These are phyloP conservation scores for Thelonectria rubi DNA, from an alignment of 2,329 filamentous ascomycete genomes.

Conservation along the genomic window DNA sequence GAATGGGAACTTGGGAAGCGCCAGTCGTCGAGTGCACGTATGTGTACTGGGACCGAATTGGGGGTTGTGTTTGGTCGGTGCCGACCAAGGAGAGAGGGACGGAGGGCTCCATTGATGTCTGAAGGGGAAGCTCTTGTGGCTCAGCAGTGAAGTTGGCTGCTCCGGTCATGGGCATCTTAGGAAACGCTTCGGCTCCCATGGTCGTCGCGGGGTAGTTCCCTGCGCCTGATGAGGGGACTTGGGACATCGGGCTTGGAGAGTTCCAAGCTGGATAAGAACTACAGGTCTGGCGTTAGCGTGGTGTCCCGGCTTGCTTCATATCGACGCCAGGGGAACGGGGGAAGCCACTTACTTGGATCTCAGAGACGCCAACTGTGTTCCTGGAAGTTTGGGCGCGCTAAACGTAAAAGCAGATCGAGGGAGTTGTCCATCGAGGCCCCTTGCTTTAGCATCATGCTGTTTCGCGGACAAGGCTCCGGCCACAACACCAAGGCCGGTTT, in stretches of 20 bases:
- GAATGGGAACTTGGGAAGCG: conserved; percentile 59
- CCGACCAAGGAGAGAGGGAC: conserved; percentile 61
- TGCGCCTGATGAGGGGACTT: conserved; percentile 58
- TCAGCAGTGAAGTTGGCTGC: conserved; percentile 59
- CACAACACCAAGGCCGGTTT: conserved; percentile 68
- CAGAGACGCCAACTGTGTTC: conserved; percentile 61
- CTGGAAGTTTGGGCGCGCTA: conserved; percentile 64
- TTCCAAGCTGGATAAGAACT: conserved; percentile 70
- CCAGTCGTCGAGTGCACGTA: conserved; percentile 62
- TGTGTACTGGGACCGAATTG: conserved; percentile 64
- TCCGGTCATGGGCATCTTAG: conserved; percentile 62
- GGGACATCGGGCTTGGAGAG: conserved; percentile 55
- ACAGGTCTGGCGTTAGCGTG: conserved; percentile 41
- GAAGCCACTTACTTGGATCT: conserved; percentile 64
- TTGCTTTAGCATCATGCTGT: conserved; percentile 62
- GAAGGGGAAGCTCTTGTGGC: conserved; percentile 62
- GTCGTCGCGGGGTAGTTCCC: conserved; percentile 60
- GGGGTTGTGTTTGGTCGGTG: conserved; percentile 57
- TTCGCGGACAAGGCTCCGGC: conserved; percentile 65
- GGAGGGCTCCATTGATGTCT: conserved; percentile 61
- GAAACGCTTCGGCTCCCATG: conserved; percentile 61
- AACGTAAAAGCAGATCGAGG: conserved; percentile 68
- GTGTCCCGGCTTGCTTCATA: neutral
- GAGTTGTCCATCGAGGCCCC: conserved; percentile 62
- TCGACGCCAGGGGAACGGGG: neutral